Conservation (phyloP, 805 yeast species). For the Torulaspora indica region DNA sequence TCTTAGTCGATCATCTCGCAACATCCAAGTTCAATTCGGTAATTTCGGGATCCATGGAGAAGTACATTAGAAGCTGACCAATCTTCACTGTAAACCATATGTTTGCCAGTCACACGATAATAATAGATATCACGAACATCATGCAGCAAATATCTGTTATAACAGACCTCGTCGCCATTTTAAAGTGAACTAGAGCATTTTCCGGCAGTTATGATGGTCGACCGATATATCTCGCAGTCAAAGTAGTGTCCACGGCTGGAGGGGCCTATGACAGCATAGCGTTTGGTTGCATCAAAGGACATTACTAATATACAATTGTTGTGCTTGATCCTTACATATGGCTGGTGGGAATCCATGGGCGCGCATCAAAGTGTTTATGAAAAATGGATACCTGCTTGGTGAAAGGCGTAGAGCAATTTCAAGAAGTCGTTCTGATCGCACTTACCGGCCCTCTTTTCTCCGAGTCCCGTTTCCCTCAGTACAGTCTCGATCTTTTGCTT, state of each 20-base stretch:
- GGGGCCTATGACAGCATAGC: too few species aligned
- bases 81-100: too few species aligned
- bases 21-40: too few species aligned
- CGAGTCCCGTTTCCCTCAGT: constrained; percentile 69
- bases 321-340: constrained; percentile 1
- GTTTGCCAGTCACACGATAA: too few species aligned
- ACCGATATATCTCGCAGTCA: neutral
- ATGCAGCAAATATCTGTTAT: too few species aligned
- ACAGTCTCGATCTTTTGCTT: constrained; percentile 70
- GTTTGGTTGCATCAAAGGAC: neutral
- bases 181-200: neutral
- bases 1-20: too few species aligned
- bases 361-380: constrained; percentile 44
- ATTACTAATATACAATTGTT: constrained; percentile 4
- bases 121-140: too few species aligned
- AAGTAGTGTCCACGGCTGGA: neutral
- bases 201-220: neutral
- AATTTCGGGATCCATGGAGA: too few species aligned
- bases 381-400: constrained; percentile 94
- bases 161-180: neutral
- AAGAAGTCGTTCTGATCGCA: constrained; percentile 94
- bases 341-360: neutral
- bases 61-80: too few species aligned
- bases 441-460: constrained; percentile 86
- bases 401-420: constrained; percentile 82